Evolutionary conservation across 139 green algal genomes (phyloP).

Genomic region (Coccomyxa sp.): DNA sequence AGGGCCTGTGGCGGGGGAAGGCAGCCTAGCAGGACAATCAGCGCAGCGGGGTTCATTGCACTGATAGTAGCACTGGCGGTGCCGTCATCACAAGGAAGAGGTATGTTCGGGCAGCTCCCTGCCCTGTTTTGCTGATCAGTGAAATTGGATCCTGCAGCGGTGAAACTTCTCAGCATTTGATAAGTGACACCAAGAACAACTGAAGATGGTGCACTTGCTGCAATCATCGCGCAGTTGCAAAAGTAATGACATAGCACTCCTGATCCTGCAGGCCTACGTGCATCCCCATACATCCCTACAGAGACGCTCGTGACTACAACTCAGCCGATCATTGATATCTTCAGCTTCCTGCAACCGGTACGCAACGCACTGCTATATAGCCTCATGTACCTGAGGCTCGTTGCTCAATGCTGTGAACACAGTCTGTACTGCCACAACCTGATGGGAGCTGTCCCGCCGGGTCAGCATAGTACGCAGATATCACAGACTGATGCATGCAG

Average conservation of each 20-base stretch:
- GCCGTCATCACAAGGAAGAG: background rate
- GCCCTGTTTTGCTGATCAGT: background rate
- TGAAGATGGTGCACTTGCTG: background rate
- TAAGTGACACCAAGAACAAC: too few species aligned
- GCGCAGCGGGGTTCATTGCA: too few species aligned
- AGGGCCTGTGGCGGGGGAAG: too few species aligned
- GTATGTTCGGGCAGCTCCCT: background rate
- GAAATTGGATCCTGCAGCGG: background rate
- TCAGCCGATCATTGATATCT: background rate
- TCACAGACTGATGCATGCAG: too few species aligned
- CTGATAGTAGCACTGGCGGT: too few species aligned
- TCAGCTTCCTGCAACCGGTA: background rate
- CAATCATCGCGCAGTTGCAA: too few species aligned
- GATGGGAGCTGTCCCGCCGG: background rate
- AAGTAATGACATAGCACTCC: too few species aligned
- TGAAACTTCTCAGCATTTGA: too few species aligned
- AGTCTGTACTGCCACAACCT: background rate
- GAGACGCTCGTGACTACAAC: background rate
- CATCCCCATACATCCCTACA: background rate
- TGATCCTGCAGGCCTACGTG: background rate
- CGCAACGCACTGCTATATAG: too few species aligned
- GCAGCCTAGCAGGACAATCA: too few species aligned
- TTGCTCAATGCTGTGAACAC: background rate
- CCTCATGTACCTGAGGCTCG: background rate
- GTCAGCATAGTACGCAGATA: too few species aligned